These are phyloP conservation scores for Camillea tinctor DNA, from an alignment of 2,329 filamentous ascomycete genomes.

Conservation along the genomic window DNA sequence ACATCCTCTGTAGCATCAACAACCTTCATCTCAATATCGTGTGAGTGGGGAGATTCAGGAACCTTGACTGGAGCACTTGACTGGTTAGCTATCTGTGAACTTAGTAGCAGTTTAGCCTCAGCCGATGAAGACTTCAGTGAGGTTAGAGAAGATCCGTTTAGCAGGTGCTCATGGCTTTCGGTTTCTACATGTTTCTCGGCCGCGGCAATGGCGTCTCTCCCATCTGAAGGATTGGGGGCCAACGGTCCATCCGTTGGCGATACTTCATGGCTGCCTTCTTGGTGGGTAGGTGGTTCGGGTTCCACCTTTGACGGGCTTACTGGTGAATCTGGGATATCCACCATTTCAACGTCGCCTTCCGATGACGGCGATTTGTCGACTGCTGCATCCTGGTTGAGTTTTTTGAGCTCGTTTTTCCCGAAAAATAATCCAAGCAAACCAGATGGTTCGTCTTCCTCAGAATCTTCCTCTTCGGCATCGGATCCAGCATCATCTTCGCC, in stretches of 20 bases:
- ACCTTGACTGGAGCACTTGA: slow-evolving; percentile 15
- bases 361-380: slow-evolving; percentile 22
- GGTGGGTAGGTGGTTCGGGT: neutral
- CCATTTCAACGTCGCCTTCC: slow-evolving; percentile 36
- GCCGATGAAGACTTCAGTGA: neutral
- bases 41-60: slow-evolving; percentile 18
- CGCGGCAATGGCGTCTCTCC: neutral
- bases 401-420: slow-evolving; percentile 55
- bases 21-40: slow-evolving; percentile 24
- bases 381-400: slow-evolving; percentile 45
- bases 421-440: slow-evolving; percentile 59
- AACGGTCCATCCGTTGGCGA: neutral
- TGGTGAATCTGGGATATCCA: slow-evolving; percentile 21
- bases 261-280: neutral
- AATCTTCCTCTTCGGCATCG: slow-evolving; percentile 43
- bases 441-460: slow-evolving; percentile 43
- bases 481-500: slow-evolving; percentile 37
- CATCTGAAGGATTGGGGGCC: neutral
- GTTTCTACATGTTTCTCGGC: neutral
- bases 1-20: slow-evolving; percentile 23
- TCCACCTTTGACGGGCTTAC: neutral
- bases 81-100: slow-evolving; percentile 17
- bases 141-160: slow-evolving; percentile 1
- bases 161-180: neutral
- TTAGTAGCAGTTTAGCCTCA: slow-evolving; percentile 9